These are phyloP conservation scores for Alopecurus myosuroides DNA, from an alignment of 176 grass and related monocot species.

Conservation along the genomic window DNA sequence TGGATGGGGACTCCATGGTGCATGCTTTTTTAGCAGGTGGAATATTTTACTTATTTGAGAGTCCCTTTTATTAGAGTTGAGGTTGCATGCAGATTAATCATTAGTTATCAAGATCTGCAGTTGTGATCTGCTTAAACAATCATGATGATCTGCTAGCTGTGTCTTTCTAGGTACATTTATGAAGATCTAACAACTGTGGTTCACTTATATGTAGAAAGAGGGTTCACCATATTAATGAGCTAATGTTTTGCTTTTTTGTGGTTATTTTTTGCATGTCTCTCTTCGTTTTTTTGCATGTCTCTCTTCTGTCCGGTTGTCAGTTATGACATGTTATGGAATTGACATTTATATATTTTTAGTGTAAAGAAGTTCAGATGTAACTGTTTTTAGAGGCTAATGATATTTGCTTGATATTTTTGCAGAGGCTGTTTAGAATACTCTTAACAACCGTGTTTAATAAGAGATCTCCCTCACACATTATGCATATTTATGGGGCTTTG, in stretches of 20 bases:
- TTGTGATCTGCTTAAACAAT: neutral
- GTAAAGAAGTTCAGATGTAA: conserved; percentile 1
- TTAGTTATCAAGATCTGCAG: neutral
- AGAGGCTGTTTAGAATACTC: neutral
- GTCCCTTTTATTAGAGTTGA: neutral
- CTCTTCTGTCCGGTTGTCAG: neutral
- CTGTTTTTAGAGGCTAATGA: neutral
- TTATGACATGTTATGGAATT: neutral
- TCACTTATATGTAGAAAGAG: neutral
- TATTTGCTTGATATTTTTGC: neutral
- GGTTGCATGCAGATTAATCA: neutral
- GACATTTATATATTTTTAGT: neutral
- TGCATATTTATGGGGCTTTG: conserved; percentile 6
- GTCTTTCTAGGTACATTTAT: neutral
- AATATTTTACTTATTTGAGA: neutral
- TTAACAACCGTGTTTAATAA: neutral
- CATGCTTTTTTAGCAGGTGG: neutral
- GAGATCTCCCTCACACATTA: neutral
- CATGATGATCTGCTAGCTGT: neutral
- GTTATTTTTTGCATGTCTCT: neutral
- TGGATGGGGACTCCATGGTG: neutral
- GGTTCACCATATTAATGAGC: neutral
- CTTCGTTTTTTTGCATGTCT: neutral
- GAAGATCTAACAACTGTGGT: neutral
- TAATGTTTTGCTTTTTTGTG: neutral